Percentiles rank a stretch among this genome's conserved stretches.
Evolutionary conservation across 768 basidiomycete genomes (phyloP).

Genomic region (Daedalea quercina): DNA sequence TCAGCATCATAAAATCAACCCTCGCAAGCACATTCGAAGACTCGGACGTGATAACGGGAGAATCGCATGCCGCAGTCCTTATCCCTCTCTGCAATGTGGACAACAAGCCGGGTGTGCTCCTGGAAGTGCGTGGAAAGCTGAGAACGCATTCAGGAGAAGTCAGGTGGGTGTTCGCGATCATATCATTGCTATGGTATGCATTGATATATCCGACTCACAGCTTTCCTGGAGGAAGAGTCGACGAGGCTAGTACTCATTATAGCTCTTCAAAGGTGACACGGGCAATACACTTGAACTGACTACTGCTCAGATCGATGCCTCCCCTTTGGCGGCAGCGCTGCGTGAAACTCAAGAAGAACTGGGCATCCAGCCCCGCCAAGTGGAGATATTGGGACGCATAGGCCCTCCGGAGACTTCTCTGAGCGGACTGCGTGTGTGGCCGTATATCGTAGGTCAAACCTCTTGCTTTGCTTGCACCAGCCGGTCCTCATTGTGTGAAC

Average conservation of each 20-base stretch:
- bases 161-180: conserved; percentile 46
- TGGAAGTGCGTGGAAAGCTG: conserved; percentile 62
- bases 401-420: conserved; percentile 57
- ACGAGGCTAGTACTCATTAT: conserved; percentile 39
- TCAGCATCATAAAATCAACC: conserved; percentile 23
- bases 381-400: conserved; percentile 62
- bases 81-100: conserved; percentile 75
- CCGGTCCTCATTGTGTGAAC: too few species aligned
- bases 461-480: background rate
- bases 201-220: conserved; percentile 30
- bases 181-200: background rate
- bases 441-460: conserved; percentile 55
- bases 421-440: conserved; percentile 61
- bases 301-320: conserved; percentile 29
- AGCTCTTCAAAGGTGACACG: background rate
- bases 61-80: conserved; percentile 60
- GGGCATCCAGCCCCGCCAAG: conserved; percentile 48
- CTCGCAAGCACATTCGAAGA: conserved; percentile 17
- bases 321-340: conserved; percentile 51
- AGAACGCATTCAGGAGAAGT: conserved; percentile 77
- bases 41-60: conserved; percentile 16
- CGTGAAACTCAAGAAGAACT: conserved; percentile 74
- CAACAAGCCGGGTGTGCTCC: conserved; percentile 56
- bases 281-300: background rate
- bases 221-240: conserved; percentile 71